Base-by-base conservation (phyloP, 257 asterid species). In the Penstemon barbatus region DNA sequence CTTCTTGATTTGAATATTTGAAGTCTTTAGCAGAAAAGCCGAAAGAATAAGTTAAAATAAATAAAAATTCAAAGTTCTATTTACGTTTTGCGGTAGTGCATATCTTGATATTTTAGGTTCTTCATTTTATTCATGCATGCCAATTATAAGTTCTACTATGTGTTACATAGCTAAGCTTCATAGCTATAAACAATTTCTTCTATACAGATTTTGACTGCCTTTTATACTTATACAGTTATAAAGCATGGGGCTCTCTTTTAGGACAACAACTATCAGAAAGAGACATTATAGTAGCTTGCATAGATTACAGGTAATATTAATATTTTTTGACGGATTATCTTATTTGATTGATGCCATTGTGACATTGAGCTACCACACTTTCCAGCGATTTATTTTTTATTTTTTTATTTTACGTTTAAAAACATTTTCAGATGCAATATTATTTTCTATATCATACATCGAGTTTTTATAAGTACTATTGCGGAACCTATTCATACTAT, bases 191-290 rank as follows among this genome's bases (percentile, higher is more conserved):
- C 45, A 11, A 19, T 44, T 15, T 57, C 58, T 67, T 62, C 40
- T 15, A 50, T 43, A 36, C 71, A 54, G 50, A 57, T 62, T 50
- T 66, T 71, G 74, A 81, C 45, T 3, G 33, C 59, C 55, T 18
- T 55, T 53, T 69, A 55, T 57, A 50, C 18, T 70, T 43, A 45
- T 75, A 61, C 95, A 94, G 99, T 45, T 94, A 94, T 79, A 94
- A 94, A 86, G 99, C 99, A 41, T 94, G 99, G 97, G 99, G 99
- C 75, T 89, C 97, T 71, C 97, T 94, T 77, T 77, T 94, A 67
- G 99, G 97, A 63, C 85, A 79, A 44, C 97, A 89, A 74, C 74
- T 94, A 77, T 82, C 97, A 71, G 99, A 91, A 79, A 86, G 99
- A 80, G 99, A 85, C 72, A 52, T 91, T 70, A 91, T 94, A 39